phyloP scores from a whole-genome alignment of 1,139 yeast species.

The Yamadazyma spencermartinsiae region DNA sequence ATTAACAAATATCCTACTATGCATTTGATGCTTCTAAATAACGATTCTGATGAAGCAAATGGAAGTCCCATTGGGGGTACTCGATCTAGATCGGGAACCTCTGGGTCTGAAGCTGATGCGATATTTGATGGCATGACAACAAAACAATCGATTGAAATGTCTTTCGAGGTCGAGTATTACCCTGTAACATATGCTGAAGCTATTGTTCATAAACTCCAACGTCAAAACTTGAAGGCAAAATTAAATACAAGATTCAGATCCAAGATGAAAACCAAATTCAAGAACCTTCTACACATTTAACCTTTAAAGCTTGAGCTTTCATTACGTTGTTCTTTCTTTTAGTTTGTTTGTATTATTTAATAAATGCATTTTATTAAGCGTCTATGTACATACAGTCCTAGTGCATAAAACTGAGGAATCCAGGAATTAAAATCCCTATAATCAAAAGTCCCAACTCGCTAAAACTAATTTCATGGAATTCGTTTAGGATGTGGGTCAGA shows the following conservation, averaged over 20 bases:
- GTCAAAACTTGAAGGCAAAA: constrained; percentile 2
- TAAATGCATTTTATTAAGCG: not conserved
- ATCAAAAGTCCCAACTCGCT: constrained; percentile 8
- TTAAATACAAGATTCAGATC: constrained; percentile 5
- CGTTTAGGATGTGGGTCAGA: constrained; percentile 47
- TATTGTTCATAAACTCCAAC: constrained; percentile 9
- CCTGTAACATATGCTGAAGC: constrained; percentile 18
- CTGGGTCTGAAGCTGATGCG: not conserved
- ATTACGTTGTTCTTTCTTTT: not conserved
- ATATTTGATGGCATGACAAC: not conserved
- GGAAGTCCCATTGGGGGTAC: not conserved
- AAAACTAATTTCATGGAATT: constrained; percentile 7
- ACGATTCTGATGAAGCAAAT: not conserved
- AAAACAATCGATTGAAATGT: constrained; percentile 2
- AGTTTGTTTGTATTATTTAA: not conserved
- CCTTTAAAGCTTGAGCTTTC: too few relatives aligned
- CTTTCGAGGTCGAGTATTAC: constrained; percentile 8
- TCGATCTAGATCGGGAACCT: not conserved
- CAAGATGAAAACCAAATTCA: not conserved
- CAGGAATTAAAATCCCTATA: constrained; percentile 14
- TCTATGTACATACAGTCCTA: constrained; percentile 1
- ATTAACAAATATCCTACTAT: constrained; percentile 15
- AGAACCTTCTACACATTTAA: constrained; percentile 3
- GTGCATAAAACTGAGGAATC: constrained; percentile 15
- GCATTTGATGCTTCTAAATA: constrained; percentile 10